A percentile compares a stretch with the other conserved stretches of the same genome.
Evolutionary conservation across 2,329 filamentous ascomycete species (phyloP).

Genomic region (Fusarium burgessii): DNA sequence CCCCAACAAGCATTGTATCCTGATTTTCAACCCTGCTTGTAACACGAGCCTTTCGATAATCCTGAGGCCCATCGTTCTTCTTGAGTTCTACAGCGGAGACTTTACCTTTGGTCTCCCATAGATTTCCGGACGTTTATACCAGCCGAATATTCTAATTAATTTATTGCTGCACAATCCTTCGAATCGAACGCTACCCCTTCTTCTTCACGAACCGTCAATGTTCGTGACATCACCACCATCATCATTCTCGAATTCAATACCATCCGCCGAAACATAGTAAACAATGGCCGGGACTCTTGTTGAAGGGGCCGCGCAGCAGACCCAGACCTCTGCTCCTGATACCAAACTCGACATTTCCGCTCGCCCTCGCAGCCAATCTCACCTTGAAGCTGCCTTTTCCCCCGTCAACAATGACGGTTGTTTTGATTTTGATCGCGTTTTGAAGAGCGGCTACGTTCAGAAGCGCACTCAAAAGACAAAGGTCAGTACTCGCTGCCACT

Average conservation of each 20-base stretch:
- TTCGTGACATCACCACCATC: constrained; percentile 26
- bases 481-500: constrained; percentile 60
- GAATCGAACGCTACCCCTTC: not conserved
- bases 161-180: constrained; percentile 7
- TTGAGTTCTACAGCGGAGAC: constrained; percentile 20
- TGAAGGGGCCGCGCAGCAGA: constrained; percentile 30
- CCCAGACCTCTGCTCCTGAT: constrained; percentile 23
- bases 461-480: constrained; percentile 96
- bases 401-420: constrained; percentile 95
- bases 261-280: constrained; percentile 21
- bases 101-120: constrained; percentile 14
- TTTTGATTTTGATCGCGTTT: constrained; percentile 93
- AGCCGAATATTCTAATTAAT: not conserved
- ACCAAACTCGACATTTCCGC: constrained; percentile 33
- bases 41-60: constrained; percentile 35
- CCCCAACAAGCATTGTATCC: constrained; percentile 29
- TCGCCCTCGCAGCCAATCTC: constrained; percentile 46
- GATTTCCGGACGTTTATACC: constrained; percentile 1
- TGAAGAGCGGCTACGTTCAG: constrained; percentile 87
- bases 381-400: constrained; percentile 75
- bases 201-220: constrained; percentile 32
- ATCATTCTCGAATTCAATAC: constrained; percentile 9
- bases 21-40: constrained; percentile 39
- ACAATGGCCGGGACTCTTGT: constrained; percentile 45
- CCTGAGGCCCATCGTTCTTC: constrained; percentile 29